Base-by-base conservation (phyloP, 345 rosid genomes). In the Eucalyptus tenuipes region DNA sequence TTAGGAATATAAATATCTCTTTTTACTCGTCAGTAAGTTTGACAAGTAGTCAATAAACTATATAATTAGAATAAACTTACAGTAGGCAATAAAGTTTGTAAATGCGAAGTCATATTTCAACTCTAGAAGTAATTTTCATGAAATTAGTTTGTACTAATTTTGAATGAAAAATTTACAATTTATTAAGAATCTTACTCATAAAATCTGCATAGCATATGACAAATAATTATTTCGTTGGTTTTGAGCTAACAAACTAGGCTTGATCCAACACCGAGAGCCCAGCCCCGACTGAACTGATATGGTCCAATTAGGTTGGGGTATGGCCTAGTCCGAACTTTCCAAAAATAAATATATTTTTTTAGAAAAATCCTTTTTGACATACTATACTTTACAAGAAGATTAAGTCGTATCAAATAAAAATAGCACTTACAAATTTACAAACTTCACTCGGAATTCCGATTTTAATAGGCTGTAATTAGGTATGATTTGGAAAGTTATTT, bases 241-340 rank as follows among this genome's bases (percentile, higher is more conserved):
- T 55, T 55, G 29, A 9, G 11, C 29, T 9, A 20, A 55, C 27
- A 22, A 22, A 2, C 61, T 27, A 61, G 68, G 33, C 16, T 29
- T 3, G 33, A 13, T 61, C 68, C 8, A 12, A 61, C 68, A 61
- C 68, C 2, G 13, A 27, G 16, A 29, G 31, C 31, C 31, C 8
- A 0, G 4, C 16, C 16, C 8, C 0, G 4, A 59, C 4, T 61
- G 4, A 61, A 27, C 0, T 27, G 68, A 61, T 61, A 25, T 27
- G 33, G 68, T 61, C 68, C 16, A 0, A 27, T n/a, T 6, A 27
- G 8, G 16, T 29, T 29, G n/a, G 15, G 15, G 29, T 27, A 4
- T 29, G 8, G 68, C 68, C 68, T 13, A 27, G 8, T 13, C 33
- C 15, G 12, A 55, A 55, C 12, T 55, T 22, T 4, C 25, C 5